Evolutionary conservation across 306 rosid species (phyloP), one percentile per base, ranked within the genome.

Genomic region (Mucuna pruriens): DNA sequence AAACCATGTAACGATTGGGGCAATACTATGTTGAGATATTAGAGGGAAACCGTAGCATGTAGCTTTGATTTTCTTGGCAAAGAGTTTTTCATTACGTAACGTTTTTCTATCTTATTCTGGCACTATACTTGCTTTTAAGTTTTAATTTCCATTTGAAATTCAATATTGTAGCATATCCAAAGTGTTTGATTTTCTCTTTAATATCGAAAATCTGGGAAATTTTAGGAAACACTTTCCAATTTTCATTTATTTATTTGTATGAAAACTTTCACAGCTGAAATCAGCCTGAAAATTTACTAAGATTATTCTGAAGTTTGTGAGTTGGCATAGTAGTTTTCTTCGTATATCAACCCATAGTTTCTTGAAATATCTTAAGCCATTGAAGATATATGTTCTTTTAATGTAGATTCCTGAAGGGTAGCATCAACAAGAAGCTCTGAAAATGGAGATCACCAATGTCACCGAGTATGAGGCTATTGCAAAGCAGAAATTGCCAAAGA

Each of bases 371-470:
- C 55, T 68, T 48, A 10, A n/a, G 62, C 62, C 25, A 31, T 26
- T 40, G 16, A 81, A 77, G 36, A 69, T 26, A 58, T 25, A 25
- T 33, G n/a, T 11, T 46, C 22, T 52, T 40, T 16, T n/a, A 5
- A 74, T 71, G 31, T 75, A 89, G 63, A 57, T 84, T 66, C 16
- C 44, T 76, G 80, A 82, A 87, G 86, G 82, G 4, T 16, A 75
- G 64, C 60, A 45, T 75, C 61, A 64, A 86, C 38, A 45, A 46
- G 22, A 2, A 29, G 40, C 66, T 34, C 6, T 64, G 42, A 80
- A 87, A 70, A 91, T 91, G 94, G 94, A 90, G 92, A 22, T 90
- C 20, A 90, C 94, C 38, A 91, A 90, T 82, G 89, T 91, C 40
- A 85, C 44, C 7, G 97, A 90, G 88, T 91, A 91, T 78, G 91